A percentile compares a stretch with the other conserved stretches of the same genome.
These are phyloP conservation scores for Pythium coloratum DNA, from an alignment of 352 stramenopile species.

Conservation along the genomic window DNA sequence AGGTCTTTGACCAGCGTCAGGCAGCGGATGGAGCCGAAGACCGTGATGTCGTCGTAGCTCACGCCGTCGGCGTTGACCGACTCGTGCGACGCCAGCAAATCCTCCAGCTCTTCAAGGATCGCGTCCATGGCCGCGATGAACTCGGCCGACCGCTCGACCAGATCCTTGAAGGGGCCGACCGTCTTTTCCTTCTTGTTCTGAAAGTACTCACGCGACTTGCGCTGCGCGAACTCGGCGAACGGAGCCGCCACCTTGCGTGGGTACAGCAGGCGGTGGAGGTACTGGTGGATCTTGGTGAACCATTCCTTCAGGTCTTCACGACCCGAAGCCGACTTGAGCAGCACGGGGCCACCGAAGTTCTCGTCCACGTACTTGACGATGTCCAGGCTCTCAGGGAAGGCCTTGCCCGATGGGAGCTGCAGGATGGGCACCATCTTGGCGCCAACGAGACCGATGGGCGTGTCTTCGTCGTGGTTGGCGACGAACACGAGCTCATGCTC, in stretches of 20 bases:
- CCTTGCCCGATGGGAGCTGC: constrained; percentile 24
- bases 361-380: constrained; percentile 47
- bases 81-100: constrained; percentile 38
- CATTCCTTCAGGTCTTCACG: constrained; percentile 48
- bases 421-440: constrained; percentile 38
- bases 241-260: constrained; percentile 1
- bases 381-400: constrained; percentile 43
- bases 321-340: constrained; percentile 33
- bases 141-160: constrained; percentile 40
- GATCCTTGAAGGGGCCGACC: constrained; percentile 42
- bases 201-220: constrained; percentile 53
- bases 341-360: constrained; percentile 30
- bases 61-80: constrained; percentile 17
- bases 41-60: constrained; percentile 58
- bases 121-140: constrained; percentile 47
- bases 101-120: constrained; percentile 35
- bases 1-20: constrained; percentile 59
- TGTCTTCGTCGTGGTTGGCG: constrained; percentile 43
- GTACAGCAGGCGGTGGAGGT: constrained; percentile 5
- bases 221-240: constrained; percentile 48
- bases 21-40: constrained; percentile 46
- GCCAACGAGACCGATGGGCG: constrained; percentile 36
- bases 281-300: constrained; percentile 38
- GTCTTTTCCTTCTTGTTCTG: constrained; percentile 59
- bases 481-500: constrained; percentile 38